Conservation (phyloP, 129 eudicot genomes). For the Pittosporum tobira region DNA sequence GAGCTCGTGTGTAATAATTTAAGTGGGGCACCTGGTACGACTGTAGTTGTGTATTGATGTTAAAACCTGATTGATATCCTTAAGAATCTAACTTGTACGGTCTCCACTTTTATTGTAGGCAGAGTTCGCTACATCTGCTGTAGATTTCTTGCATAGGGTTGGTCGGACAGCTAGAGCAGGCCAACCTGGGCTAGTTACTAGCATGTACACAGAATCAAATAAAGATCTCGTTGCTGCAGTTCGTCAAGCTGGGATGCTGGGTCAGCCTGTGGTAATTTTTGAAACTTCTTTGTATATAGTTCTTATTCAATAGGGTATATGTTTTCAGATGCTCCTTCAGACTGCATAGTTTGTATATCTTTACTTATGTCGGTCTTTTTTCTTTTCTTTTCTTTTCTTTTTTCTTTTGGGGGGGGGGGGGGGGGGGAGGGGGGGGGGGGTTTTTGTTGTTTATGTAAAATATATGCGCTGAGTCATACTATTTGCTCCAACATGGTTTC, state of each 20-base stretch:
- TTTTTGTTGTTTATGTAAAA: too few relatives aligned
- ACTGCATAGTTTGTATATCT: background rate
- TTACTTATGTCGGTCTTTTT: background rate
- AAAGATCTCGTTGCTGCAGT: conserved; percentile 91
- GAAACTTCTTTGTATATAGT: background rate
- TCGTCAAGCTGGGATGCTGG: conserved; percentile 65
- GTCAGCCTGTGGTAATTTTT: conserved; percentile 72
- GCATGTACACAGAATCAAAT: conserved; percentile 56
- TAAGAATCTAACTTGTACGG: background rate
- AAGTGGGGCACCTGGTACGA: background rate
- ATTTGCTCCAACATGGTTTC: background rate
- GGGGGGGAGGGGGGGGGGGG: too few relatives aligned
- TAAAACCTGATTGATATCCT: background rate
- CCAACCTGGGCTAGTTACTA: conserved; percentile 80
- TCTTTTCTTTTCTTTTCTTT: background rate
- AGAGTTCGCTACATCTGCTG: conserved; percentile 87
- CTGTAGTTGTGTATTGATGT: background rate
- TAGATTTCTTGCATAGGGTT: conserved; percentile 92
- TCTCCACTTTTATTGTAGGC: conserved; percentile 43
- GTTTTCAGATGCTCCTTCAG: background rate
- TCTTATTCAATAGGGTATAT: too few relatives aligned
- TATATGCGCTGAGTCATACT: background rate
- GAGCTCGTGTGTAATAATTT: background rate
- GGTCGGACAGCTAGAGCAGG: conserved; percentile 99
- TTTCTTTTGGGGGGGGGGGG: background rate